A percentile compares a stretch with the other conserved stretches of the same genome.
These are phyloP conservation scores for Bimuria novae-zelandiae DNA, from an alignment of 2,329 filamentous ascomycete genomes.

Conservation along the genomic window DNA sequence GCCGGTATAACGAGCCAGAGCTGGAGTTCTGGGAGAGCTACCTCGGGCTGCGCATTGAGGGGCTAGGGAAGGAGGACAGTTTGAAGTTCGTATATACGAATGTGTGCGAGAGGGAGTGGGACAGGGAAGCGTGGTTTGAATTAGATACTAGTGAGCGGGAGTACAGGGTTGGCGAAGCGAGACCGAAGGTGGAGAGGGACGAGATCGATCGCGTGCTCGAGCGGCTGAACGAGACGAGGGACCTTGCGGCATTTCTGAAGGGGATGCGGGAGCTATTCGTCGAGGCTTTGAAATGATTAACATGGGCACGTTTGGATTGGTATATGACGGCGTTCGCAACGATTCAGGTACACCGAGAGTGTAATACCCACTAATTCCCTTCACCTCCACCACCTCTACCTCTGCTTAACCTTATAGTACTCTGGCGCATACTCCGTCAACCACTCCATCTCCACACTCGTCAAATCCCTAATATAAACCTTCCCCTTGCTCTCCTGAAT, in stretches of 20 bases:
- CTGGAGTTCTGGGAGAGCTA: constrained; percentile 95
- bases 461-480: constrained; percentile 87
- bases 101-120: constrained; percentile 84
- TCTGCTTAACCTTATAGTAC: constrained; percentile 52
- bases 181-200: constrained; percentile 80
- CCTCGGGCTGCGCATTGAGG: constrained; percentile 86
- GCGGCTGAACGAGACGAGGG: constrained; percentile 77
- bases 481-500: constrained; percentile 88
- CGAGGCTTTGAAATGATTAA: constrained; percentile 54
- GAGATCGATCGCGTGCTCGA: constrained; percentile 78
- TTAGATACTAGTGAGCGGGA: constrained; percentile 79
- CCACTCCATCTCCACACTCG: constrained; percentile 94
- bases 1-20: constrained; percentile 88
- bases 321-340: neutral
- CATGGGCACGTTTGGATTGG: neutral
- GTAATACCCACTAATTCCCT: constrained; percentile 10
- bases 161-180: constrained; percentile 80
- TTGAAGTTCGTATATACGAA: constrained; percentile 90
- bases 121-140: constrained; percentile 92
- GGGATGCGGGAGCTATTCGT: constrained; percentile 80
- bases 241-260: constrained; percentile 74
- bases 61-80: constrained; percentile 79
- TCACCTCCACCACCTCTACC: constrained; percentile 8
- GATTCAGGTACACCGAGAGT: neutral
- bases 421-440: constrained; percentile 84